phyloP scores from a whole-genome alignment of 768 basidiomycete genomes.

The Suillus cothurnatus region DNA sequence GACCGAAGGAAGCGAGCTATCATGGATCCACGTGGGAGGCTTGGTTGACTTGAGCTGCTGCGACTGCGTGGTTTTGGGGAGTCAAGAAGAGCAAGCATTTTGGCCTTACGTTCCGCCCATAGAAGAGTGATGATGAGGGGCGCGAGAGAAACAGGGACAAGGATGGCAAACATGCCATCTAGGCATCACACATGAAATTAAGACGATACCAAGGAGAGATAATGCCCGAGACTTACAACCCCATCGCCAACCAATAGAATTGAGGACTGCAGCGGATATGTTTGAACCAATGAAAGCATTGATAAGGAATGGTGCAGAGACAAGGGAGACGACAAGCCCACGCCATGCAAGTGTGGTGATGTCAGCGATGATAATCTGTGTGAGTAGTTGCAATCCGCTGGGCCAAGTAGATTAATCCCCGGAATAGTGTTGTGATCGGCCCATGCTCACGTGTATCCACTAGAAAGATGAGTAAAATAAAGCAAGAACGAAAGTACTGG shows the following conservation, averaged over 20 bases:
- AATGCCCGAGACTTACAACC: slow-evolving; percentile 50
- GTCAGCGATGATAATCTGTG: slow-evolving; percentile 65
- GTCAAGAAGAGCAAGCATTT: slow-evolving; percentile 37
- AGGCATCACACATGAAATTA: slow-evolving; percentile 6
- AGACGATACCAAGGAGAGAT: neutral
- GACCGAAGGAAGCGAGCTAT: slow-evolving; percentile 19
- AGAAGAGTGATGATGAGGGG: slow-evolving; percentile 57
- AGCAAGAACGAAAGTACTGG: slow-evolving; percentile 3
- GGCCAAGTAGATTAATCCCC: neutral
- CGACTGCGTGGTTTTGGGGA: neutral
- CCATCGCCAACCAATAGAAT: slow-evolving; percentile 65
- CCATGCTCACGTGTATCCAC: slow-evolving; percentile 57
- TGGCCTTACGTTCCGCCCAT: slow-evolving; percentile 55
- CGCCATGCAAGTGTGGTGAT: slow-evolving; percentile 61
- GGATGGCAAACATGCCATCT: slow-evolving; percentile 62
- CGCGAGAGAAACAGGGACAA: slow-evolving; percentile 50
- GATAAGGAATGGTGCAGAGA: slow-evolving; percentile 55
- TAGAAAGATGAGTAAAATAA: slow-evolving; percentile 33
- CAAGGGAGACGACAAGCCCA: slow-evolving; percentile 50
- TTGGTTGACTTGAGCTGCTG: neutral
- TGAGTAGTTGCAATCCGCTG: slow-evolving; percentile 63
- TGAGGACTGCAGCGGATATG: slow-evolving; percentile 47
- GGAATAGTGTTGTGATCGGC: slow-evolving; percentile 12
- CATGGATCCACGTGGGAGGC: neutral
- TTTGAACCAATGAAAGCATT: slow-evolving; percentile 70